Base-by-base conservation (phyloP, 2,329 filamentous ascomycete species). In the Sclerotinia borealis region DNA sequence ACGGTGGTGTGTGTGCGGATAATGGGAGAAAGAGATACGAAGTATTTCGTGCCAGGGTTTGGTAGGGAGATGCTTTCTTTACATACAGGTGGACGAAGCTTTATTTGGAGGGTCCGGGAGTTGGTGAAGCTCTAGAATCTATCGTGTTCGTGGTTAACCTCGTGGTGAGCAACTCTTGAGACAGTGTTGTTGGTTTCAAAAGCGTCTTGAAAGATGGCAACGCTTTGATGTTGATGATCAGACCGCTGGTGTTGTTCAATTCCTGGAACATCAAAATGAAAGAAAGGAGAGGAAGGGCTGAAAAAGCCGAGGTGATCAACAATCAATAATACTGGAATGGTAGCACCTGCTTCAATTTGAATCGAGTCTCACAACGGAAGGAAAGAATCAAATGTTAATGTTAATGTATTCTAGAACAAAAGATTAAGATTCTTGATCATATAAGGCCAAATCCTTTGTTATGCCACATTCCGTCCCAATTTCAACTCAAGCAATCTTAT, bases 111-210 rank as follows among this genome's bases (percentile, higher is more conserved):
- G 29, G 39, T 34, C 52, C 27, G 39, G 52, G 52, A 56, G 11
- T 45, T 45, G 8, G 22, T 34, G 39, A 45, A 58, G 27, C n/a
- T 58, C 29, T 47, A 58, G 39, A 58, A 17, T 34, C 54, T 45
- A 25, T 54, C 5, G 22, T 27, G 15, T 25, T 45, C 11, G 13
- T 56, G 17, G 9, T 8, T 43, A 47, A 58, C 11, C 37, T 34
- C 41, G 34, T 34, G 47, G 31, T 29, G 25, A 56, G 31, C 31
- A 39, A 10, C 25, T 56, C 22, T 56, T 31, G 50, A 27, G 43
- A 31, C 22, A 55, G 31, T 62, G 47, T 41, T 47, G 15, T 19
- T 11, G 27, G 59, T 62, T 56, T 48, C 50, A 55, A n/a, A 39
- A 54, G 56, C 59, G 59, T 55, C 59, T 61, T 45, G 31, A 41